Evolutionary conservation across 768 basidiomycete genomes (phyloP).

Genomic region (Trametes cingulata): DNA sequence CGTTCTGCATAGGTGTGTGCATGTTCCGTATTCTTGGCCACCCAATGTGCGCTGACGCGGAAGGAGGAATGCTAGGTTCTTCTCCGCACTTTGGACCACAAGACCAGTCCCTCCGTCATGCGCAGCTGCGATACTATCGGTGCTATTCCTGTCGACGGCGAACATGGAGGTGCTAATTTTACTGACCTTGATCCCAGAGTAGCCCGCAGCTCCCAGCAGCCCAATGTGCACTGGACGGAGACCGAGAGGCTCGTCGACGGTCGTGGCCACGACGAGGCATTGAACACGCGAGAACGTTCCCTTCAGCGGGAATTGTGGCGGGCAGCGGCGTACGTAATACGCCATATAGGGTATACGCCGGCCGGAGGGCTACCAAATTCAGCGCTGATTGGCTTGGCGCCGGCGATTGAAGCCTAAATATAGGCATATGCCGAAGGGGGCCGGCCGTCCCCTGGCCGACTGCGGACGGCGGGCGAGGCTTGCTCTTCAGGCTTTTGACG

Average conservation of each 20-base stretch:
- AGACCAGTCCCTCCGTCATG: neutral
- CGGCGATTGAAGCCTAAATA: neutral
- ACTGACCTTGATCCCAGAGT: no score
- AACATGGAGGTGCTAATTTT: neutral
- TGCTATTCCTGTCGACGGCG: neutral
- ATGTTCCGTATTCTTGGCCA: neutral
- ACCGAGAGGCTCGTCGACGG: no score
- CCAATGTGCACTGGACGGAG: no score
- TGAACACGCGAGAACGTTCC: conserved; percentile 3
- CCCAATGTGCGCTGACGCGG: neutral
- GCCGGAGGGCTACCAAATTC: neutral
- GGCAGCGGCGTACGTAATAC: conserved; percentile 4
- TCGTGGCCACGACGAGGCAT: neutral
- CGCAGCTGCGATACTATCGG: neutral
- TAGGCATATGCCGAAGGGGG: neutral
- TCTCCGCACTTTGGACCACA: no score
- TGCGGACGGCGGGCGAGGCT: neutral
- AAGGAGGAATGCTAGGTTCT: no score
- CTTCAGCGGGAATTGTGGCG: neutral
- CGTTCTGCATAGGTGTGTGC: neutral
- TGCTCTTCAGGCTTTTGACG: neutral
- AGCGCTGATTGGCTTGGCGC: neutral
- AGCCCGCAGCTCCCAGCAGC: no score
- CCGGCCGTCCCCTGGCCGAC: neutral
- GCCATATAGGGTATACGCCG: neutral